Base-by-base conservation (phyloP, 176 grass and related monocot species). In the Phragmites australis region DNA sequence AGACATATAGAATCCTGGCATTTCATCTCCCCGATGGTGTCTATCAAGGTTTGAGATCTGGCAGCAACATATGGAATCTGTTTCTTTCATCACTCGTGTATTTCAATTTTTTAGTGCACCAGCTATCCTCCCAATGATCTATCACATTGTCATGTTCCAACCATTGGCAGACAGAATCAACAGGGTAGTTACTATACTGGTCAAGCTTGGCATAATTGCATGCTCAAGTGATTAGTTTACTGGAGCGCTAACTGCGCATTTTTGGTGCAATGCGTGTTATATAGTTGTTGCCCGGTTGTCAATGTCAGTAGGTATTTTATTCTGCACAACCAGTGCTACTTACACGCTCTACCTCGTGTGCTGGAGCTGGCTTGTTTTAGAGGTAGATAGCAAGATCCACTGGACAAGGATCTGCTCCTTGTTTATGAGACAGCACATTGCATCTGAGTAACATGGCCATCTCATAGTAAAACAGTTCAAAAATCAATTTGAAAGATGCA, bases 301-400 rank as follows among this genome's bases (percentile, higher is more conserved):
- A n/a, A n/a, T n/a, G n/a, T n/a, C n/a, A n/a, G n/a, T n/a, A n/a
- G n/a, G n/a, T 65, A 65, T 7, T 49, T 2, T 14, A 74, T 62
- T 59, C 23, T 79, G 59, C 16, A 1, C 42, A 26, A 32, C 44
- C 37, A 19, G 11, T 68, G 81, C 61, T 62, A 15, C 61, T 52
- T 74, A 61, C 81, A 32, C 7, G 34, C 34, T 75, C 53, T 75
- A 53, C 81, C 54, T 80, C 44, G 15, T 80, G 70, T 10, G 6
- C 53, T 70, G 37, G 70, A 62, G 60, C 34, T 89, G 70, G 17
- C 70, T 80, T 89, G 70, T 53, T 74, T 84, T 68, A 46, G 61
- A 22, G 68, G 37, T 39, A 37, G 40, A 70, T 30, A 81, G 52
- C 82, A 81, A 81, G 70, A 81, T 89, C 86, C 86, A 79, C 81